A percentile compares a stretch with the other conserved stretches of the same genome.
These are phyloP conservation scores for Lichtheimia corymbifera DNA, from an alignment of 371 early-diverging fungal species.

Conservation along the genomic window DNA sequence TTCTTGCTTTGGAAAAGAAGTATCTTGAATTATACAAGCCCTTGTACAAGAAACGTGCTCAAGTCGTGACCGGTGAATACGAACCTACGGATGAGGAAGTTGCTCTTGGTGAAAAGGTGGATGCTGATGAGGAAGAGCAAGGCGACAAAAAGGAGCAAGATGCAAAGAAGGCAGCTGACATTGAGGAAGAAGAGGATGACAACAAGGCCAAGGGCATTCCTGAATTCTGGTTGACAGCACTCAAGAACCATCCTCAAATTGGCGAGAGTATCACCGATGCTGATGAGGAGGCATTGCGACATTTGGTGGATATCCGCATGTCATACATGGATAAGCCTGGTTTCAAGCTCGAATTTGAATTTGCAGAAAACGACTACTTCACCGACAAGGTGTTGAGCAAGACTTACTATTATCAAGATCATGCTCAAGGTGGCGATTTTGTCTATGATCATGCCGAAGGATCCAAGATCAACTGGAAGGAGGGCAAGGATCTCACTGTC, in stretches of 20 bases:
- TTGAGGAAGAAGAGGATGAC: conserved; percentile 25
- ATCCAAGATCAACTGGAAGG: conserved; percentile 91
- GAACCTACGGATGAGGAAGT: conserved; percentile 91
- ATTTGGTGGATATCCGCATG: conserved; percentile 83
- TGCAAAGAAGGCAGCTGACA: conserved; percentile 35
- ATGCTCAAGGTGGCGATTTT: conserved; percentile 74
- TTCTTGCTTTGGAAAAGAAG: conserved; percentile 92
- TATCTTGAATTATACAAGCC: conserved; percentile 85
- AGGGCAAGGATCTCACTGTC: conserved; percentile 90
- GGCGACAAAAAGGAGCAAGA: conserved; percentile 39
- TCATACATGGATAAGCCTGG: conserved; percentile 84
- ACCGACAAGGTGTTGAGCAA: conserved; percentile 84
- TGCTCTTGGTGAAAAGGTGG: conserved; percentile 61
- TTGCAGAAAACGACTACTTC: conserved; percentile 88
- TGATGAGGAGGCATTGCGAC: conserved; percentile 85
- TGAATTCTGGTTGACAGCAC: conserved; percentile 92
- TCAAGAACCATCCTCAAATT: conserved; percentile 84
- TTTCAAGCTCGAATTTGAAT: conserved; percentile 93
- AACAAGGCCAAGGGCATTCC: conserved; percentile 49
- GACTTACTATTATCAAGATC: conserved; percentile 85
- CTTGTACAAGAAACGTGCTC: conserved; percentile 82
- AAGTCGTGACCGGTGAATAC: conserved; percentile 71
- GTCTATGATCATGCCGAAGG: conserved; percentile 93
- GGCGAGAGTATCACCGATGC: conserved; percentile 83
- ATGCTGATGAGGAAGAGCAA: conserved; percentile 66